Percentiles rank a stretch among this genome's conserved stretches.
phyloP scores from a whole-genome alignment of 2,329 filamentous ascomycete species.

The Paraconiothyrium brasiliense region DNA sequence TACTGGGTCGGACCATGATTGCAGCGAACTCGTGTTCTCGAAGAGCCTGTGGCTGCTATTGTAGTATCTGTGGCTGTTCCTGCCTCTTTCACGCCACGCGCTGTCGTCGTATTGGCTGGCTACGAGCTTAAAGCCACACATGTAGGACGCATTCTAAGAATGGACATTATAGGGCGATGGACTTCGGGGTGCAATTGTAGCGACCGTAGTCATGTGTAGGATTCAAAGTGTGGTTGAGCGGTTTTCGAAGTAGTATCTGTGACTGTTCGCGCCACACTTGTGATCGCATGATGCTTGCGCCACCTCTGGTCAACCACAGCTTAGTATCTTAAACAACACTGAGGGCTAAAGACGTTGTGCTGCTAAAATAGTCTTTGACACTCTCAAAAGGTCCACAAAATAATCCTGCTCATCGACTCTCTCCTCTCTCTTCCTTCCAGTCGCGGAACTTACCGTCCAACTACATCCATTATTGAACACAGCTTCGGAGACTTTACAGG shows the following conservation, averaged over 20 bases:
- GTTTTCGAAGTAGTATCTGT: not conserved
- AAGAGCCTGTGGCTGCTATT: not conserved
- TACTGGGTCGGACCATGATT: not conserved
- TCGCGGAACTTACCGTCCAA: no score
- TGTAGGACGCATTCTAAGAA: not conserved
- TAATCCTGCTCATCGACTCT: no score
- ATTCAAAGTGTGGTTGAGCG: not conserved
- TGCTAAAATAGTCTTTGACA: not conserved
- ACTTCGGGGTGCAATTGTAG: not conserved
- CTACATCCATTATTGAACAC: no score
- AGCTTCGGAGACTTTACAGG: no score
- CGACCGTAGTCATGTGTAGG: not conserved
- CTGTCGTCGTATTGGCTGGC: not conserved
- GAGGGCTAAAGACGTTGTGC: not conserved
- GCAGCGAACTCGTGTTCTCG: not conserved
- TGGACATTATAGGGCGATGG: not conserved
- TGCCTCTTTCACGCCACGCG: not conserved
- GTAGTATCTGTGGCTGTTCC: conserved; percentile 1
- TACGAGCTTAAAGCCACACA: not conserved
- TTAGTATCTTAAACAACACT: not conserved
- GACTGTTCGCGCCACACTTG: conserved; percentile 1
- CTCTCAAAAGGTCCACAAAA: no score
- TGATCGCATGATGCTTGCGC: not conserved
- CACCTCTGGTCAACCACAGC: not conserved
- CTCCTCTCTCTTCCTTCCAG: no score